Evolutionary conservation across 345 rosid genomes (phyloP), one percentile per base, ranked within the genome.

Genomic region (Erysimum cheiranthoides): DNA sequence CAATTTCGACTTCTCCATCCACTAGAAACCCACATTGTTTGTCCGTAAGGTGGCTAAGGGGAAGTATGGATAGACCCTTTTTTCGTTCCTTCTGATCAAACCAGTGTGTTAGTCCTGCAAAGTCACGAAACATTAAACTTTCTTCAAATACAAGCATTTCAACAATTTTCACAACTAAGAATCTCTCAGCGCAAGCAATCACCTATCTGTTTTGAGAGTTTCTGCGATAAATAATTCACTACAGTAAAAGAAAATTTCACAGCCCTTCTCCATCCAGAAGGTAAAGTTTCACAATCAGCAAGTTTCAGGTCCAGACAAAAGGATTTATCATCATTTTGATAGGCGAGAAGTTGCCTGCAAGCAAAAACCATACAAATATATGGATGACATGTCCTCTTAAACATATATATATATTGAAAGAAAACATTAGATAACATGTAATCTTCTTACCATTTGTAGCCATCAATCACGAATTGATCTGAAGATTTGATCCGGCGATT

Each of bases 331-430:
- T 7, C 42, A n/a, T 16, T 17, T 4, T 16, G 93, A 50, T 85
- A 90, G 32, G 85, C 85, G 43, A 84, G 83, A 73, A 90, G 65
- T 71, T 90, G 83, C 98, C 93, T 93, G 82, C 73, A 36, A 36
- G 51, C 25, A 31, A 56, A 56, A 56, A 56, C 32, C 57, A 25
- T 10, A 18, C 30, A 50, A 53, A 27, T 12, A 9, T 5, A 28
- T 28, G 35, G 35, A 53, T 12, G 8, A 3, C 35, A 53, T 12
- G 8, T 7, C 35, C 34, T 27, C n/a, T n/a, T 8, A 52, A 27
- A 52, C 34, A 27, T 14, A 9, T 45, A 64, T 5, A 27, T 14
- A 9, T 45, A 64, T 5, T 6, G 5, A 21, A 16, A 2, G 0
- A 7, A 66, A 66, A 27, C 16, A 12, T 16, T 51, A 25, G 6